These are phyloP conservation scores for Crepidotus variabilis DNA, from an alignment of 768 basidiomycete species.

Conservation along the genomic window DNA sequence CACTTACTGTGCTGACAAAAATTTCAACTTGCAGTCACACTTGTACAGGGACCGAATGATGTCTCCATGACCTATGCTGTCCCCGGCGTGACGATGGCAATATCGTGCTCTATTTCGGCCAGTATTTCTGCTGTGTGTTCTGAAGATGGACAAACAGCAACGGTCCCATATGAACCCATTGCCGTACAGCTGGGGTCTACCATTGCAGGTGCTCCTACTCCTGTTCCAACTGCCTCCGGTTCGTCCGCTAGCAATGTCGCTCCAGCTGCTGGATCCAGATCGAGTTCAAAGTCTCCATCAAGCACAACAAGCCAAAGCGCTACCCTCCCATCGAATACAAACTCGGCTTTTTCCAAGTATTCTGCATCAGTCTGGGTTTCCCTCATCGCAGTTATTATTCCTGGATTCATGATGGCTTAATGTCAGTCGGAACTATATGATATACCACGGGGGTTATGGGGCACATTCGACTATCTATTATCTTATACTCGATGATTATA, in stretches of 20 bases:
- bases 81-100: background rate
- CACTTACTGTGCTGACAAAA: background rate
- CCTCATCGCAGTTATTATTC: too few species aligned
- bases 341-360: background rate
- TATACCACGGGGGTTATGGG: too few species aligned
- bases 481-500: too few species aligned
- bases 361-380: too few species aligned
- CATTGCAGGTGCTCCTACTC: background rate
- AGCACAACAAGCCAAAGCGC: background rate
- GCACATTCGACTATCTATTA: too few species aligned
- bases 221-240: background rate
- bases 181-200: background rate
- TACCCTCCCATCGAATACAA: background rate
- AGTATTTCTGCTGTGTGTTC: background rate
- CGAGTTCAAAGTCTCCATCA: background rate
- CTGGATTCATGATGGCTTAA: too few species aligned
- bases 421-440: too few species aligned
- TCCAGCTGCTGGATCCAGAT: background rate
- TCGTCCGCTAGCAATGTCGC: background rate
- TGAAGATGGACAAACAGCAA: background rate
- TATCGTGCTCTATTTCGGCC: background rate
- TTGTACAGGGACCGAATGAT: constrained; percentile 37
- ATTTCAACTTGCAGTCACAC: constrained; percentile 28
- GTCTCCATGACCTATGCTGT: constrained; percentile 8
- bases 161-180: background rate